A percentile compares a stretch with the other conserved stretches of the same genome.
These are phyloP conservation scores for Lactifluus piperatus DNA, from an alignment of 768 basidiomycete species.

Conservation along the genomic window DNA sequence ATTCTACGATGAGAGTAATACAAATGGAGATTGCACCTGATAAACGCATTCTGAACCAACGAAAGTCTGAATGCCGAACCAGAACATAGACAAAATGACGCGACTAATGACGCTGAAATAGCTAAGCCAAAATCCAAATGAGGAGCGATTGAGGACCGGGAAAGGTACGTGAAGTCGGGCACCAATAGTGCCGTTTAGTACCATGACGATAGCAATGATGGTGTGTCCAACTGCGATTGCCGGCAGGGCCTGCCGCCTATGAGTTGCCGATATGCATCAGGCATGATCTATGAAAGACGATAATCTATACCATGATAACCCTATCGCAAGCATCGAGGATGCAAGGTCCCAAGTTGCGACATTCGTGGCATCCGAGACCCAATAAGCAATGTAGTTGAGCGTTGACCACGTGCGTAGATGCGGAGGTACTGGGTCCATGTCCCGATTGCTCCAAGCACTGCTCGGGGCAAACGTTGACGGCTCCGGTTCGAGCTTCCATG, in stretches of 20 bases:
- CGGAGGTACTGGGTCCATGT: slow-evolving; percentile 68
- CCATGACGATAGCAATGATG: slow-evolving; percentile 64
- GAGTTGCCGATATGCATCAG: neutral
- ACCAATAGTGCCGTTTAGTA: slow-evolving; percentile 71
- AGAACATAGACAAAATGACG: slow-evolving; percentile 69
- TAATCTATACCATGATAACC: slow-evolving; percentile 51
- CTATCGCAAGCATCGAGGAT: slow-evolving; percentile 65
- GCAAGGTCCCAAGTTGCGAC: slow-evolving; percentile 46
- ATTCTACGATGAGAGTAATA: too few relatives aligned
- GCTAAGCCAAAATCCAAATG: slow-evolving; percentile 85
- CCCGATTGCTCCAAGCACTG: slow-evolving; percentile 59
- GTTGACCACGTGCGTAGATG: slow-evolving; percentile 57
- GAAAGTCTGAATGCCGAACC: slow-evolving; percentile 65
- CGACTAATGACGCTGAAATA: slow-evolving; percentile 80
- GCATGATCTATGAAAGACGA: neutral
- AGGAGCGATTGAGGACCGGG: slow-evolving; percentile 72
- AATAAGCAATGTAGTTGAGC: slow-evolving; percentile 58
- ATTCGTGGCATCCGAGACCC: slow-evolving; percentile 32
- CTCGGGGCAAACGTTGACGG: slow-evolving; percentile 48
- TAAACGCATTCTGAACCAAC: slow-evolving; percentile 64
- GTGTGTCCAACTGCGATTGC: slow-evolving; percentile 66
- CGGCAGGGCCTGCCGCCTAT: slow-evolving; percentile 54
- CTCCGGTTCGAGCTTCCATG: slow-evolving; percentile 45
- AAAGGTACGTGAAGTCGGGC: slow-evolving; percentile 73
- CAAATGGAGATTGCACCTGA: slow-evolving; percentile 32